A percentile compares a stretch with the other conserved stretches of the same genome.
These are phyloP conservation scores for Fragaria vesca DNA, from an alignment of 306 rosid species.

Conservation along the genomic window DNA sequence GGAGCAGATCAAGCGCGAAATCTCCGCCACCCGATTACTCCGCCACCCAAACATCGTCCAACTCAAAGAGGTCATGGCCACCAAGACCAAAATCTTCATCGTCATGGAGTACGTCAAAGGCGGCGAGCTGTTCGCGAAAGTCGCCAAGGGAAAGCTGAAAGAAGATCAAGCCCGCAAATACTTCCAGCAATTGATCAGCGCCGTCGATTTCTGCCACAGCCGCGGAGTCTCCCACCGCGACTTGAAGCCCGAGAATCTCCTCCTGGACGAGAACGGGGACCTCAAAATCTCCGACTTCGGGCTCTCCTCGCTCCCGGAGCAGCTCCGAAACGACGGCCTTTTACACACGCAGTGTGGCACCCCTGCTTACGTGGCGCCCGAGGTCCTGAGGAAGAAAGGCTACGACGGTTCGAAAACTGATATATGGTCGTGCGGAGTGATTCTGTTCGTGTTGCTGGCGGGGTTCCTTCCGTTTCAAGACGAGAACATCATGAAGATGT, in stretches of 20 bases:
- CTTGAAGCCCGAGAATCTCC: constrained; percentile 71
- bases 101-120: constrained; percentile 78
- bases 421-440: constrained; percentile 80
- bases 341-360: constrained; percentile 91
- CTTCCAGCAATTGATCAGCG: constrained; percentile 69
- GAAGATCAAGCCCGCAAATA: constrained; percentile 69
- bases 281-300: constrained; percentile 80
- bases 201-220: constrained; percentile 82
- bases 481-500: constrained; percentile 66
- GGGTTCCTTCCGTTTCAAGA: constrained; percentile 77
- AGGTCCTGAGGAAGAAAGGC: constrained; percentile 58
- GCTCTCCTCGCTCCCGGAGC: constrained; percentile 71
- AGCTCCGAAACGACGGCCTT: constrained; percentile 61
- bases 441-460: constrained; percentile 60
- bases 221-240: constrained; percentile 80
- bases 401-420: constrained; percentile 71
- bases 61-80: constrained; percentile 74
- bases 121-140: constrained; percentile 75
- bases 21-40: constrained; percentile 61
- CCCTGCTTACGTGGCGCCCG: constrained; percentile 84
- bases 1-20: constrained; percentile 81
- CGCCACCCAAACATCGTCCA: constrained; percentile 74
- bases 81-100: constrained; percentile 68
- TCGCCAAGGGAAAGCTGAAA: constrained; percentile 54
- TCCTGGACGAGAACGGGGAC: constrained; percentile 61